These are phyloP conservation scores for Magnusiomyces paraingens DNA, from an alignment of 1,139 yeast genomes.

Conservation along the genomic window DNA sequence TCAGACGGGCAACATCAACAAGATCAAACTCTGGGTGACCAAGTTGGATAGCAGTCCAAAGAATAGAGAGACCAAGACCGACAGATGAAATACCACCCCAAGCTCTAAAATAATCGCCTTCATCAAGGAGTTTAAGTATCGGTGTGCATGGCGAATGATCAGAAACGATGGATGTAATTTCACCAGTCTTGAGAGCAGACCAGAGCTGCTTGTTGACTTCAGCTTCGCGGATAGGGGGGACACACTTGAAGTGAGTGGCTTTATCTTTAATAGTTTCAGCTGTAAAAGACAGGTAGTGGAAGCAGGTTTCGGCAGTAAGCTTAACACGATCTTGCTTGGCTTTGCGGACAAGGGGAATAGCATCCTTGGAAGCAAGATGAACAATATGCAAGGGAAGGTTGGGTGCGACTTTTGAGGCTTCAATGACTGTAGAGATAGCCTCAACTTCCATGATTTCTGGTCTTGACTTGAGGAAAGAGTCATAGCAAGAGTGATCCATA, in stretches of 20 bases:
- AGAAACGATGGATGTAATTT: constrained; percentile 81
- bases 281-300: constrained; percentile 73
- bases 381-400: constrained; percentile 69
- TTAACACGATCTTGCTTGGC: constrained; percentile 59
- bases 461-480: constrained; percentile 71
- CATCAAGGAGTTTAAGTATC: constrained; percentile 68
- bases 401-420: constrained; percentile 53
- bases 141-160: constrained; percentile 98
- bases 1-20: constrained; percentile 67
- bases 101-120: constrained; percentile 84
- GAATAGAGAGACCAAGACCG: constrained; percentile 78
- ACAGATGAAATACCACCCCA: constrained; percentile 98
- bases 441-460: constrained; percentile 85
- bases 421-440: constrained; percentile 67
- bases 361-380: constrained; percentile 80
- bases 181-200: constrained; percentile 60
- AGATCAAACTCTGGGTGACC: constrained; percentile 36
- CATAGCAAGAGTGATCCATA: constrained; percentile 46
- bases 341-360: constrained; percentile 57
- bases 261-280: constrained; percentile 73
- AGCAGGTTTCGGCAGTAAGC: constrained; percentile 84
- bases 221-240: constrained; percentile 85
- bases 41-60: constrained; percentile 64
- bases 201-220: constrained; percentile 65
- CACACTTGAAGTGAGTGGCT: constrained; percentile 81